Base-by-base conservation (phyloP, 805 yeast genomes). In the Sungouiozyma intestinalis region DNA sequence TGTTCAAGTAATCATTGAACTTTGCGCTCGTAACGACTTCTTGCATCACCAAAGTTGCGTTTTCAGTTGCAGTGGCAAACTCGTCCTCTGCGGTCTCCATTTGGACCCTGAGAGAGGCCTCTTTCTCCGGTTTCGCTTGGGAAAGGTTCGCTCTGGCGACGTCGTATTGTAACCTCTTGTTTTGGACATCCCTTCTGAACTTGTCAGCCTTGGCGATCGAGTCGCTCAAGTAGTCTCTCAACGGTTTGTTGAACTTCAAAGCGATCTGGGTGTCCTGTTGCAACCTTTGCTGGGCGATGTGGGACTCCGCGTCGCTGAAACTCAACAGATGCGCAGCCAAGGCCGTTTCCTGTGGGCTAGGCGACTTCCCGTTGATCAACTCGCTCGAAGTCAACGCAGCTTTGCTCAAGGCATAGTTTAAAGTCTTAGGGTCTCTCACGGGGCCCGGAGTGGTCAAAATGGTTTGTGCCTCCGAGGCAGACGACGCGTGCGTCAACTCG, bases 41-140 rank as follows among this genome's bases (percentile, higher is more conserved):
- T 66, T 80, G 85, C 88, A 85, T 81, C 45, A 81, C 76, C 33
- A 78, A 68, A 42, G 85, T 85, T 33, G 94, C 92, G 55, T 82
- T 92, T 65, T 85, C 95, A 31, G 86, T 86, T 18, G 88, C 81
- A 51, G 83, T 85, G 38, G 92, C 94, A 61, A 85, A 85, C 55
- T 82, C 88, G 55, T 85, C 95, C 66, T 85, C 95, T 40, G 85
- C 78, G 47, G 79, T 75, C 63, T 85, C 94, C 73, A 85, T 79
- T 48, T 77, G 74, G 39, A 79, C 82, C 54, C 88, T 72, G 46
- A 81, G 73, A 39, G 78, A 78, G 15, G 88, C 85, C 57, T 81
- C 81, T 63, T 78, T 78, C 51, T 74, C 80, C 17, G 82, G 81
- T 37, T 45, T 52, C 29, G 77, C 77, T 39, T 62, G 71, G 27